Percentiles rank a stretch among this genome's conserved stretches.
Evolutionary conservation across 441 rosid genomes (phyloP).

Genomic region (Gossypium lobatum): DNA sequence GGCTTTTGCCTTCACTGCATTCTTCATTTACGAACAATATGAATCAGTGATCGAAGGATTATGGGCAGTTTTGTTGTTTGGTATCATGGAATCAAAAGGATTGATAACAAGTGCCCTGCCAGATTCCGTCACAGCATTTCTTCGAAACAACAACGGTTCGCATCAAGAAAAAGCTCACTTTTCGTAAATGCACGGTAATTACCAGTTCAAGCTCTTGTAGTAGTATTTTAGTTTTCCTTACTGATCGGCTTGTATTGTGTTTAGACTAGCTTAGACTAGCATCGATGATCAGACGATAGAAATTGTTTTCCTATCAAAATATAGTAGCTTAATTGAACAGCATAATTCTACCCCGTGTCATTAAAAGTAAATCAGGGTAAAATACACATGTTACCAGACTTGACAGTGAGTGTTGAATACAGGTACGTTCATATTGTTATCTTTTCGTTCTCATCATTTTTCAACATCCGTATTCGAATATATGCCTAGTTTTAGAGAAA

Average conservation of each 20-base stretch:
- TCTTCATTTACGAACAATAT: constrained; percentile 77
- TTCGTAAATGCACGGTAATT: constrained; percentile 6
- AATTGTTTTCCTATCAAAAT: not conserved
- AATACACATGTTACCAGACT: not conserved
- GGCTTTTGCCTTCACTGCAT: constrained; percentile 58
- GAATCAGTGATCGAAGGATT: constrained; percentile 61
- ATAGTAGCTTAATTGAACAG: not conserved
- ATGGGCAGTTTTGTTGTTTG: constrained; percentile 23
- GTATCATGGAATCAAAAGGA: constrained; percentile 24
- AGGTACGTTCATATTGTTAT: not conserved
- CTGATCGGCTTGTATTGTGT: constrained; percentile 6
- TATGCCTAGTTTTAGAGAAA: not conserved
- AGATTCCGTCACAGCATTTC: constrained; percentile 20
- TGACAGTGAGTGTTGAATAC: not conserved
- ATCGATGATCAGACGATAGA: not conserved
- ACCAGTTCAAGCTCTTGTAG: not conserved
- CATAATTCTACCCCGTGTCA: not conserved
- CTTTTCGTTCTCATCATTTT: not conserved
- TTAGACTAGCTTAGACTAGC: not conserved
- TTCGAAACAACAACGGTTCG: constrained; percentile 14
- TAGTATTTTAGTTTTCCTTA: not conserved
- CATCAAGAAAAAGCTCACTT: constrained; percentile 8
- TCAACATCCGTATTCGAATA: not conserved
- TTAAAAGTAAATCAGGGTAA: not conserved
- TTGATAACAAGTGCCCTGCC: constrained; percentile 34